These are phyloP conservation scores for Eurotiales sp. DNA, from an alignment of 2,329 filamentous ascomycete genomes.

Conservation along the genomic window DNA sequence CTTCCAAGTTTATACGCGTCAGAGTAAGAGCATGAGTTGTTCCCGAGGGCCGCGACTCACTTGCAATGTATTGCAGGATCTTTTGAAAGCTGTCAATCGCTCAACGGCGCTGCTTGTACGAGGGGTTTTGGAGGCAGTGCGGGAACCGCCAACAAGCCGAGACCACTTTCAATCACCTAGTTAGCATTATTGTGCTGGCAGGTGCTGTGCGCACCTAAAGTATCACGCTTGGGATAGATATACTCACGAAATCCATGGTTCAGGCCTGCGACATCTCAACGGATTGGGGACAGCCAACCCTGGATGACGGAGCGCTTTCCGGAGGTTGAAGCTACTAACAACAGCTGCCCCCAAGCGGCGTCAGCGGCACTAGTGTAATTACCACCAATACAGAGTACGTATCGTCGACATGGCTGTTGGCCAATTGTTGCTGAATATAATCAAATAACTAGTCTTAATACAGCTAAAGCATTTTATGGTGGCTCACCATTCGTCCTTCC, in stretches of 20 bases:
- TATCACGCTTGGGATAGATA: neutral
- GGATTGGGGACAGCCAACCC: neutral
- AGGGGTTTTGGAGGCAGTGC: conserved; percentile 46
- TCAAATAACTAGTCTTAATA: neutral
- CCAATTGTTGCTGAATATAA: neutral
- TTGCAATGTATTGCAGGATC: conserved; percentile 50
- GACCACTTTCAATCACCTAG: conserved; percentile 47
- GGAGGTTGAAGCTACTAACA: neutral
- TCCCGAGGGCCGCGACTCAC: conserved; percentile 17
- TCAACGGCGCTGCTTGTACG: conserved; percentile 55
- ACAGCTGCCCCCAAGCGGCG: neutral
- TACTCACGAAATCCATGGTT: conserved; percentile 9
- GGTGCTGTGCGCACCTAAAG: neutral
- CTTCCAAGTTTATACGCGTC: conserved; percentile 28
- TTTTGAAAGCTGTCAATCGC: conserved; percentile 59
- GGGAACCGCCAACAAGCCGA: conserved; percentile 57
- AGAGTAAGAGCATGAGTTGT: neutral
- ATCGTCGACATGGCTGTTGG: neutral
- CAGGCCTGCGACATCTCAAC: neutral
- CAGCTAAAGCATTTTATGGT: neutral
- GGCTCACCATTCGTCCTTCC: neutral
- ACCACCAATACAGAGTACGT: neutral
- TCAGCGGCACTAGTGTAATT: neutral
- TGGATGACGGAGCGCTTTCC: neutral
- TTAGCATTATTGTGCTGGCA: neutral